These are phyloP conservation scores for Cercophora scortea DNA, from an alignment of 495 filamentous ascomycete genomes.

Conservation along the genomic window DNA sequence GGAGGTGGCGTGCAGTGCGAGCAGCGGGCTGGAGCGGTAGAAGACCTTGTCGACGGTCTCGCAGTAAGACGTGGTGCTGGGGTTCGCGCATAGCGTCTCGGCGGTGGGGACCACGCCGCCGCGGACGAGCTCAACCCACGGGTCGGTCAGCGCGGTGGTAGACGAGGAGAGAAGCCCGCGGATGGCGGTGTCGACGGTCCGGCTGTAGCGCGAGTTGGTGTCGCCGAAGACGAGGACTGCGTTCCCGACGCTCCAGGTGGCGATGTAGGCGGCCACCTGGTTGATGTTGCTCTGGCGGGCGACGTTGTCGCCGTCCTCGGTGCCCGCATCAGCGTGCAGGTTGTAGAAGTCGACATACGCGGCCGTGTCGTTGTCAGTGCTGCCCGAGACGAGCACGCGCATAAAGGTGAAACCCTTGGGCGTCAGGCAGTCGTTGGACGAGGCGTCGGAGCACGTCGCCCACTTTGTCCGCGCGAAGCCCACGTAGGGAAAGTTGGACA, in stretches of 20 bases:
- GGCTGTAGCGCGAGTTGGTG: slow-evolving; percentile 51
- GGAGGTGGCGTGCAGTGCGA: slow-evolving; percentile 32
- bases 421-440: slow-evolving; percentile 50
- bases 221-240: slow-evolving; percentile 54
- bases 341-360: slow-evolving; percentile 54
- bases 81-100: slow-evolving; percentile 42
- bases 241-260: slow-evolving; percentile 43
- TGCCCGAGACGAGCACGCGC: slow-evolving; percentile 25
- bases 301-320: slow-evolving; percentile 34
- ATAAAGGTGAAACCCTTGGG: slow-evolving; percentile 60
- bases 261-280: slow-evolving; percentile 48
- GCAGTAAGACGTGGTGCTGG: slow-evolving; percentile 39
- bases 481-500: slow-evolving; percentile 47
- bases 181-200: slow-evolving; percentile 40
- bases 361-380: slow-evolving; percentile 12
- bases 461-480: slow-evolving; percentile 51
- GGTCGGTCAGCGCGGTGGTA: slow-evolving; percentile 32
- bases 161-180: slow-evolving; percentile 23
- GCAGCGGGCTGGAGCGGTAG: slow-evolving; percentile 42
- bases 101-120: slow-evolving; percentile 36
- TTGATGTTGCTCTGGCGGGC: slow-evolving; percentile 48
- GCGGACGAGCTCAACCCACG: slow-evolving; percentile 44
- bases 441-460: slow-evolving; percentile 46
- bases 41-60: slow-evolving; percentile 60
- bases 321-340: slow-evolving; percentile 54